Percentiles rank a stretch among this genome's conserved stretches.
These are phyloP conservation scores for Carex myosuroides DNA, from an alignment of 176 grass and related monocot species.

Conservation along the genomic window DNA sequence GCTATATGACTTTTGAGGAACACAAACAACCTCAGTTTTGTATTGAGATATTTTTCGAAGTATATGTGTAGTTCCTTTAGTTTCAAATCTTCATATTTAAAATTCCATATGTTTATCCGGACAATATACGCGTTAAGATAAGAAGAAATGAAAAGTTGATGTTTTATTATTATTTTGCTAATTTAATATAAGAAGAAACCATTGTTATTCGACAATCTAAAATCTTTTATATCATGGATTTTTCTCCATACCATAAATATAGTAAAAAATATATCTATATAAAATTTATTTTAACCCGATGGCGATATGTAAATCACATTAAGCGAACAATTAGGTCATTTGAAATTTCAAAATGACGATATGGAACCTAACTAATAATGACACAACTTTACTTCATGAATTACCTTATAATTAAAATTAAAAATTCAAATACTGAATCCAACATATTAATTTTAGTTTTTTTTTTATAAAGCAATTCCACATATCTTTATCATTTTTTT, in stretches of 20 bases:
- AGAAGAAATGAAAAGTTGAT: too few species aligned
- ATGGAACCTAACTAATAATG: background rate
- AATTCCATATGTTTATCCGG: too few species aligned
- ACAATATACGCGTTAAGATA: too few species aligned
- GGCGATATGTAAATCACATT: background rate
- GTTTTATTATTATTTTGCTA: too few species aligned
- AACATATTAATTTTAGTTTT: background rate
- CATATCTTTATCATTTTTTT: background rate
- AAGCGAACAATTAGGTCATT: background rate
- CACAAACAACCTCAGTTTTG: too few species aligned
- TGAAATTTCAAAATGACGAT: background rate
- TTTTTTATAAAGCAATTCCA: background rate
- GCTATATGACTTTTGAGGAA: too few species aligned
- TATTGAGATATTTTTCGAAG: too few species aligned
- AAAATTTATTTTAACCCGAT: background rate
- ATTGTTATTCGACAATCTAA: too few species aligned
- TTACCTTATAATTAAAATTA: background rate
- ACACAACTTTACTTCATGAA: background rate
- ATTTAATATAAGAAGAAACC: too few species aligned
- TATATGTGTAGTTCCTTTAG: too few species aligned
- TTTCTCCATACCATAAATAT: background rate
- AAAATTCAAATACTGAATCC: background rate
- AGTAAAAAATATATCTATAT: background rate
- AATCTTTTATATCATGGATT: background rate
- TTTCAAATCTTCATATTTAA: too few species aligned